These are phyloP conservation scores for Huiozyma naganishii DNA, from an alignment of 805 yeast species.

Conservation along the genomic window DNA sequence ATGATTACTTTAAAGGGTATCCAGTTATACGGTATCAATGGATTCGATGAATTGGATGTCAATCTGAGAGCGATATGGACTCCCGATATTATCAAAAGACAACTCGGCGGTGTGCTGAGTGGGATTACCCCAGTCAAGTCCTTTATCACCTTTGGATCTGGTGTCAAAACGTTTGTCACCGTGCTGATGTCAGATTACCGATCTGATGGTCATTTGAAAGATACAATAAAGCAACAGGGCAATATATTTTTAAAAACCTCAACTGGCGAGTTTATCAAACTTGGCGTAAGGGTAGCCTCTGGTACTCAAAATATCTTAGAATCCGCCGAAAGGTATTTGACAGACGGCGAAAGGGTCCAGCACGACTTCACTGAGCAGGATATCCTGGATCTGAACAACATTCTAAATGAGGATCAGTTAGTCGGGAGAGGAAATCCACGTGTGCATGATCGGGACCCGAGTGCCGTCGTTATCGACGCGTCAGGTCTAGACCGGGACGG, in stretches of 20 bases:
- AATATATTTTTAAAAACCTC: slow-evolving; percentile 64
- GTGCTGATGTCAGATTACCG: slow-evolving; percentile 67
- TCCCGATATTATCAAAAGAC: slow-evolving; percentile 78
- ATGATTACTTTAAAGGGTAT: slow-evolving; percentile 52
- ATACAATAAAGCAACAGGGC: slow-evolving; percentile 70
- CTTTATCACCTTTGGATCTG: slow-evolving; percentile 65
- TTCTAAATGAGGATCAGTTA: slow-evolving; percentile 27
- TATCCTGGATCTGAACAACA: slow-evolving; percentile 13
- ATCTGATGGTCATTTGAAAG: slow-evolving; percentile 57
- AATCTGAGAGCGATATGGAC: slow-evolving; percentile 66
- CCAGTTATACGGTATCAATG: slow-evolving; percentile 64
- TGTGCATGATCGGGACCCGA: slow-evolving; percentile 21
- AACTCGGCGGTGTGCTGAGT: slow-evolving; percentile 66
- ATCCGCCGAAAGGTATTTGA: slow-evolving; percentile 65
- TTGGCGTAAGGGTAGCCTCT: slow-evolving; percentile 77
- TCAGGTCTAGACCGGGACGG: background rate
- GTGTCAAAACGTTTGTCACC: slow-evolving; percentile 60
- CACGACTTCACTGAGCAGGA: background rate
- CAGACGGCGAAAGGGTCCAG: slow-evolving; percentile 40
- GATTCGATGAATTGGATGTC: slow-evolving; percentile 49
- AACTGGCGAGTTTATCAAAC: slow-evolving; percentile 64
- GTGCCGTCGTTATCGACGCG: slow-evolving; percentile 21
- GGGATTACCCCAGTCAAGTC: slow-evolving; percentile 80
- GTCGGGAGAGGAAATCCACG: slow-evolving; percentile 27
- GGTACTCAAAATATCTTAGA: slow-evolving; percentile 81